Base-by-base conservation (phyloP, 2,329 filamentous ascomycete species). In the Venturia nashicola region DNA sequence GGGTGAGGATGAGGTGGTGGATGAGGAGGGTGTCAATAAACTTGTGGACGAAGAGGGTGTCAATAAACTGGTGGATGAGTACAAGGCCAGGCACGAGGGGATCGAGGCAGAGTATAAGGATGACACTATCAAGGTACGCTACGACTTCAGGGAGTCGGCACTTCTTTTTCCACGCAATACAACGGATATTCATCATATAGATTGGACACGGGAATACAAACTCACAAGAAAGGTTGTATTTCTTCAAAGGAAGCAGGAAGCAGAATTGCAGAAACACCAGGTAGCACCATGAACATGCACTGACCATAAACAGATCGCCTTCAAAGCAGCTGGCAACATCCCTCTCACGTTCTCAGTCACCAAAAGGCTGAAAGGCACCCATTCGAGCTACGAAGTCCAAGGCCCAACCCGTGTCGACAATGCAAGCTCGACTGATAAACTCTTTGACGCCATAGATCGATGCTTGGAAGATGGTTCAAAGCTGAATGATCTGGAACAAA, bases 401-500 rank as follows among this genome's bases (percentile, higher is more conserved):
- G 61, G 61, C 18, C 34, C 61, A 39, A 6, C 42, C 18, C 36
- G 43, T 23, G 1, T 32, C 34, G 61, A 63, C 36, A 51, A 9
- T 6, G 55, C 42, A 43, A 60, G 23, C 44, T 34, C 27, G 51
- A 32, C 27, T 8, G 34, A 23, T 46, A 61, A 34, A 51, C 55
- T 64, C 23, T 64, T 44, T 23, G 32, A 66, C 20, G 63, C 64
- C 8, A 62, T 66, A 11, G 42, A 57, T 12, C 39, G 65, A 34
- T 65, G 65, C 23, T 14, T 66, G 9, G 46, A 32, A 7, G 32
- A n/a, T 5, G 55, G 65, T 18, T 64, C 63, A n/a, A 40, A 57
- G n/a, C n/a, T n/a, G 9, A 23, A 48, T 23, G 32, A 62, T 54
- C 11, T 65, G n/a, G 36, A 57, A n/a, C 42, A 65, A 20, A 64